Conservation (phyloP, 768 basidiomycete species). For the Cystobasidium ongulense region DNA sequence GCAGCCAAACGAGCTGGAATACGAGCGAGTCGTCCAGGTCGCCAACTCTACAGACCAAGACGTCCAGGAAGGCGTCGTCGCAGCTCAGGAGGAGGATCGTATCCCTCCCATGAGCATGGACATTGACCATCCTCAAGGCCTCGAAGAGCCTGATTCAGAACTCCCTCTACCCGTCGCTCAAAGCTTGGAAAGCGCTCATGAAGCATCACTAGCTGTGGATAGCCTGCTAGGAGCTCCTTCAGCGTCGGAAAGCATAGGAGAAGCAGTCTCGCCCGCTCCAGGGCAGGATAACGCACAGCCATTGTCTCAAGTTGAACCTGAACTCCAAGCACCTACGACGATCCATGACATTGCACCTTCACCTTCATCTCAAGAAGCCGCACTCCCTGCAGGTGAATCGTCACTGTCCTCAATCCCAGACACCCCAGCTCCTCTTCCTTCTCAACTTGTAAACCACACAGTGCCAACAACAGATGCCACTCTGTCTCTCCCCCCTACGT, state of each 20-base stretch:
- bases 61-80: not conserved
- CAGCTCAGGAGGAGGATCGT: not conserved
- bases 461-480: slow-evolving; percentile 5
- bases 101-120: slow-evolving; percentile 24
- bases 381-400: not conserved
- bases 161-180: not conserved
- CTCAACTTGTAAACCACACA: slow-evolving; percentile 19
- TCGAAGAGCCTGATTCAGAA: not conserved
- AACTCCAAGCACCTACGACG: not conserved
- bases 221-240: not conserved
- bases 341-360: not conserved
- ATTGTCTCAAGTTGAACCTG: not conserved
- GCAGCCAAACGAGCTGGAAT: slow-evolving; percentile 3
- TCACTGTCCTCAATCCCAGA: slow-evolving; percentile 6
- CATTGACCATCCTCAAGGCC: slow-evolving; percentile 20
- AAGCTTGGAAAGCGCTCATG: not conserved
- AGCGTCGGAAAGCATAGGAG: not conserved
- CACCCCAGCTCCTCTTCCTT: slow-evolving; percentile 21
- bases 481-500: not conserved
- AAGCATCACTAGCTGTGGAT: not conserved
- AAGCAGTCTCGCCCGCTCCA: not conserved
- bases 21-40: not conserved
- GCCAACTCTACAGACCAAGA: not conserved
- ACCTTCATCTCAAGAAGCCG: not conserved
- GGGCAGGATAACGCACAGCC: not conserved